phyloP scores from a whole-genome alignment of 148 eudicot species.

The Nyssa sinensis region DNA sequence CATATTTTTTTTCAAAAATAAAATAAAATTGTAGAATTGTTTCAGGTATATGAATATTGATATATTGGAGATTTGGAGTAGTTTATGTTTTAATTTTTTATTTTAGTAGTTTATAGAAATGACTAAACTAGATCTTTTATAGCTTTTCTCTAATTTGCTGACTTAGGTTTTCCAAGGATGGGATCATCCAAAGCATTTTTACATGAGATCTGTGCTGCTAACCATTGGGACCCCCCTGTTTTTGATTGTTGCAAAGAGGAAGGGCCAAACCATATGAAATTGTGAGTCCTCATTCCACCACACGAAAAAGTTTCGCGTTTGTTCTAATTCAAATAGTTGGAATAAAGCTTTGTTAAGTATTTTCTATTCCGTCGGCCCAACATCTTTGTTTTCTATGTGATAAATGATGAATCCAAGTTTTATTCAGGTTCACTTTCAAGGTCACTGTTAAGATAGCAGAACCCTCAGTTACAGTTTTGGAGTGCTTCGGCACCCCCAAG shows the following conservation, averaged over 20 bases:
- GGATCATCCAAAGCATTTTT: slow-evolving; percentile 2
- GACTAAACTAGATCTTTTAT: background rate
- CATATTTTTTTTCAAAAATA: no score
- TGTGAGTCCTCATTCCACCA: background rate
- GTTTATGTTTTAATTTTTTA: no score
- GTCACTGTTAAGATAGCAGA: background rate
- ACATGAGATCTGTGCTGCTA: slow-evolving; percentile 5
- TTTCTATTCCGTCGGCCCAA: background rate
- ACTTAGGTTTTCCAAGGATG: background rate
- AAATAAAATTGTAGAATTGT: no score
- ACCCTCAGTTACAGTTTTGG: background rate
- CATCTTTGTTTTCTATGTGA: background rate
- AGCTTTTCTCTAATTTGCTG: background rate
- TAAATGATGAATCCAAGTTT: background rate
- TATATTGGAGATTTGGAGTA: no score
- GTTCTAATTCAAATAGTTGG: no score
- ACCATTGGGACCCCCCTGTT: background rate
- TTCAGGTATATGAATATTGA: no score
- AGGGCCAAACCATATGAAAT: background rate
- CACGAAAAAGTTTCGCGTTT: no score
- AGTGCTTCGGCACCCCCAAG: slow-evolving; percentile 11
- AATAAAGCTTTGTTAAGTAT: background rate
- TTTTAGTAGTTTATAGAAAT: no score
- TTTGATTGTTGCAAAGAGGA: slow-evolving; percentile 12
- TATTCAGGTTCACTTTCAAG: slow-evolving; percentile 13